Conservation (phyloP, 1,284 basidiomycete species). For the Cryptococcus sp. region DNA sequence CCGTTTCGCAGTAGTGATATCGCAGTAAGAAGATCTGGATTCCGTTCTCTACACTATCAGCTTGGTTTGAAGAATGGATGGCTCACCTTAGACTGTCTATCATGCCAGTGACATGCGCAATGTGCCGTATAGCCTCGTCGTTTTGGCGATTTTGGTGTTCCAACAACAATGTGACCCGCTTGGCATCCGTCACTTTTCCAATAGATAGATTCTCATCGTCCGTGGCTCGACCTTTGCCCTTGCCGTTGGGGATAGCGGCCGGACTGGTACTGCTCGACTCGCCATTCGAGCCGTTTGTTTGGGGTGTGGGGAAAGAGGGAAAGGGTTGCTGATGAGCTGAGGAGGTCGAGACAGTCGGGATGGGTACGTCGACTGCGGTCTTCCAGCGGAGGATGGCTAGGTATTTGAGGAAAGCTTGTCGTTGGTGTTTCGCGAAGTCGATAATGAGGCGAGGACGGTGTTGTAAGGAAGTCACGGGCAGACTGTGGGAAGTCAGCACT, state of each 20-base stretch:
- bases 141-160: constrained; percentile 43
- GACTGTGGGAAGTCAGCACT: constrained; percentile 3
- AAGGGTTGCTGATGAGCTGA: background rate
- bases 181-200: constrained; percentile 41
- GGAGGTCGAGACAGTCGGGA: background rate
- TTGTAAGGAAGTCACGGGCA: constrained; percentile 15
- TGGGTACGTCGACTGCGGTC: constrained; percentile 31
- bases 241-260: constrained; percentile 12
- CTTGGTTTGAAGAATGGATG: background rate
- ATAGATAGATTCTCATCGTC: constrained; percentile 8
- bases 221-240: constrained; percentile 29
- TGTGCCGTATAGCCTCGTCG: constrained; percentile 32
- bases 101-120: constrained; percentile 27
- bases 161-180: constrained; percentile 36
- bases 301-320: constrained; percentile 38
- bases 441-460: constrained; percentile 38
- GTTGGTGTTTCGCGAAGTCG: constrained; percentile 36
- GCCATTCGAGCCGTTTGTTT: constrained; percentile 21
- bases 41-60: constrained; percentile 26
- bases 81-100: constrained; percentile 37
- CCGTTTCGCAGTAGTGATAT: constrained; percentile 28
- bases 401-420: constrained; percentile 41
- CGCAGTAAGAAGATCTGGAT: constrained; percentile 41
- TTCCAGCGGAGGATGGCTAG: constrained; percentile 44
- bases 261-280: constrained; percentile 36